Conservation (phyloP, 192 early-diverging fungal genomes). For the Kickxella alabastrina region DNA sequence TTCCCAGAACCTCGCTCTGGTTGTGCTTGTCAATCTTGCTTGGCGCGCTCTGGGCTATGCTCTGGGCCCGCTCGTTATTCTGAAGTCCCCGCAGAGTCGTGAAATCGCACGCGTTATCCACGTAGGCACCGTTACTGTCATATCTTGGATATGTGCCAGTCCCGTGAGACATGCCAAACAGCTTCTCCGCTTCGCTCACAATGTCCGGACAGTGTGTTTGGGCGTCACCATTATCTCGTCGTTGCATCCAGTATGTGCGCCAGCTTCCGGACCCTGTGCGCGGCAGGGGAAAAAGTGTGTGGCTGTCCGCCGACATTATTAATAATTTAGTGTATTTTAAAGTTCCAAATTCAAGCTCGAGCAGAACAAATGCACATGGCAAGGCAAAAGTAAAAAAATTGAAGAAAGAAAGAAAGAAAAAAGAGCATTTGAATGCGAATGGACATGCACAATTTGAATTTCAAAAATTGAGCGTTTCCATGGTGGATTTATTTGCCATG, state of each 20-base stretch:
- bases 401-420: neutral
- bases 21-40: neutral
- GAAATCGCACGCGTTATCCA: neutral
- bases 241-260: slow-evolving; percentile 13
- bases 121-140: neutral
- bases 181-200: slow-evolving; percentile 12
- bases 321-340: too few relatives aligned
- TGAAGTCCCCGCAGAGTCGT: slow-evolving; percentile 12
- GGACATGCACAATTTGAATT: too few relatives aligned
- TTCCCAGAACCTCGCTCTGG: slow-evolving; percentile 1
- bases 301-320: too few relatives aligned
- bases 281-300: slow-evolving; percentile 12
- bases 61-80: slow-evolving; percentile 19
- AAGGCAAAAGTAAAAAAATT: neutral
- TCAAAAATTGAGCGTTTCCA: too few relatives aligned
- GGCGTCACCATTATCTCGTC: slow-evolving; percentile 15
- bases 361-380: too few relatives aligned
- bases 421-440: neutral
- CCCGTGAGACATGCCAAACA: slow-evolving; percentile 12
- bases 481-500: too few relatives aligned
- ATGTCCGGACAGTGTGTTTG: slow-evolving; percentile 13
- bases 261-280: slow-evolving; percentile 11
- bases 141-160: neutral
- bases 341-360: too few relatives aligned
- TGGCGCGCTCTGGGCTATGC: slow-evolving; percentile 18